Base-by-base conservation (phyloP, 768 basidiomycete genomes). In the Ephemerocybe angulata region DNA sequence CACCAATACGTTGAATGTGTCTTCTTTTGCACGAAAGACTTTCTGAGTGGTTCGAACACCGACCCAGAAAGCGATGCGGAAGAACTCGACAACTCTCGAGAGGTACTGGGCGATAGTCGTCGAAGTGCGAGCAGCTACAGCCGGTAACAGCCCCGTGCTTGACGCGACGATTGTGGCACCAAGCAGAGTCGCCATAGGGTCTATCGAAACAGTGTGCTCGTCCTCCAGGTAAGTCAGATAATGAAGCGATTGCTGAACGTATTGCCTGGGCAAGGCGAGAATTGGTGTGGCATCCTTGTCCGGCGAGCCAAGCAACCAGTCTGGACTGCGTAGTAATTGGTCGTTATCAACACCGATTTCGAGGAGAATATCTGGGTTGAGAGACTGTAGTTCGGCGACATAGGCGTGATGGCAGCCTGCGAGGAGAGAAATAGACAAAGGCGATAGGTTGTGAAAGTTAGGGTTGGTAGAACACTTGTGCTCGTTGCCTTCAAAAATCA, bases 121-220 rank as follows among this genome's bases (percentile, higher is more conserved):
- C 0, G 83, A 81, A 1, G 77, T 70, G 41, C 73, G 77, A 3
- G 78, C 77, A 15, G 82, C 76, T 52, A 78, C 78, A 7, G 83
- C 81, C 17, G 78, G 69, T 40, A 84, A 67, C 52, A 83, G 74
- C 27, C 82, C 83, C 43, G 80, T 82, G n/a, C 81, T 83, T 64
- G 82, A 79, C 3, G 78, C 82, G 6, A 82, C 63, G 47, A 82
- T n/a, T n/a, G n/a, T n/a, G n/a, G n/a, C n/a, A n/a, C n/a, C n/a
- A n/a, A n/a, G n/a, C n/a, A n/a, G n/a, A n/a, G n/a, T n/a, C n/a
- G n/a, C n/a, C n/a, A n/a, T n/a, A n/a, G n/a, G n/a, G n/a, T n/a
- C n/a, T n/a, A n/a, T n/a, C n/a, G n/a, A n/a, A n/a, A n/a, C n/a
- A n/a, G n/a, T n/a, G n/a, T n/a, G n/a, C n/a, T n/a, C n/a, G n/a